phyloP scores from a whole-genome alignment of 306 rosid genomes.

The Phaseolus lunatus region DNA sequence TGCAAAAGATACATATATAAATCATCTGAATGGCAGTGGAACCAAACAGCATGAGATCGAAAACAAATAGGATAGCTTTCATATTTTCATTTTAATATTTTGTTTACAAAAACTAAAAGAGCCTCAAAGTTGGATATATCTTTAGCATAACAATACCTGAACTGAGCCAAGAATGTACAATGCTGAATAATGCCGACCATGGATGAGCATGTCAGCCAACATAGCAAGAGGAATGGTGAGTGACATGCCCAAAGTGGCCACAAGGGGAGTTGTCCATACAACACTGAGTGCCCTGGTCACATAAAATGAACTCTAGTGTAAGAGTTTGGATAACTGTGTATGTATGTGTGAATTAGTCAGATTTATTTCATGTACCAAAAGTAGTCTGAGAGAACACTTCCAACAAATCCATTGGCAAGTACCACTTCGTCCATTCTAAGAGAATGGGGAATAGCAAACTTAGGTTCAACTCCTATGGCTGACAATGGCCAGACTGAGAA shows the following conservation, averaged over 20 bases:
- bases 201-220: constrained; percentile 97
- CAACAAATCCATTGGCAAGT: constrained; percentile 90
- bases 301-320: constrained; percentile 40
- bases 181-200: constrained; percentile 91
- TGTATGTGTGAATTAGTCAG: constrained; percentile 21
- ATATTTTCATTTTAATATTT: background rate
- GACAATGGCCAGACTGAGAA: constrained; percentile 88
- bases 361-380: constrained; percentile 68
- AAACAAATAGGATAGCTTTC: background rate
- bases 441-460: constrained; percentile 86
- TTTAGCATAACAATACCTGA: constrained; percentile 65
- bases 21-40: too few relatives aligned
- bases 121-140: background rate
- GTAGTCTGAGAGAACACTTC: constrained; percentile 96
- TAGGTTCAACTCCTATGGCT: constrained; percentile 95
- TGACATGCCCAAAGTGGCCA: constrained; percentile 99
- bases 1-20: background rate
- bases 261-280: constrained; percentile 98
- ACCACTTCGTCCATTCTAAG: constrained; percentile 84
- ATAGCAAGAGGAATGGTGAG: constrained; percentile 99
- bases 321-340: constrained; percentile 6
- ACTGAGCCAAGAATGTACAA: constrained; percentile 89
- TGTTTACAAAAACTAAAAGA: background rate
- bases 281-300: constrained; percentile 87
- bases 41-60: background rate